A percentile compares a stretch with the other conserved stretches of the same genome.
phyloP scores from a whole-genome alignment of 805 yeast genomes.

The Pichia cephalocereana region DNA sequence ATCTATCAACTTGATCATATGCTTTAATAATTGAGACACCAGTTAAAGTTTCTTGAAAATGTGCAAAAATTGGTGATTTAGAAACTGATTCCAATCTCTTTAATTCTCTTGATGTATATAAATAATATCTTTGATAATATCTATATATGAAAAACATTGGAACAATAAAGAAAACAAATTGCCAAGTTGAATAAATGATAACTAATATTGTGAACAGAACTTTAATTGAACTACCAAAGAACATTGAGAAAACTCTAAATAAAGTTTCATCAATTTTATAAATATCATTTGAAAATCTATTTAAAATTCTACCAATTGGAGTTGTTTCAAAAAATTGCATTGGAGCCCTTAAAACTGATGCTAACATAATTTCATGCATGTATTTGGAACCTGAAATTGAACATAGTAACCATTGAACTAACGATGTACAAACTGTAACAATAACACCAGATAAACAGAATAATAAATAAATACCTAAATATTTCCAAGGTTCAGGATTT shows the following conservation, averaged over 20 bases:
- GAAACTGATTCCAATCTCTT: conserved; percentile 77
- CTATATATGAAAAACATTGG: conserved; percentile 63
- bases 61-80: conserved; percentile 73
- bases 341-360: conserved; percentile 71
- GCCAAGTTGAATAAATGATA: conserved; percentile 83
- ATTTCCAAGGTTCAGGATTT: conserved; percentile 66
- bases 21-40: conserved; percentile 75
- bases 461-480: conserved; percentile 64
- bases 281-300: conserved; percentile 86
- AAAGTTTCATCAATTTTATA: conserved; percentile 77
- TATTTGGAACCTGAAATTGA: conserved; percentile 73
- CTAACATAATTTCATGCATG: conserved; percentile 70
- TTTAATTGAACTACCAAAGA: conserved; percentile 49
- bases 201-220: conserved; percentile 72
- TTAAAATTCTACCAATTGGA: conserved; percentile 85
- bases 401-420: conserved; percentile 70
- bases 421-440: conserved; percentile 53
- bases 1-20: conserved; percentile 56
- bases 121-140: conserved; percentile 67
- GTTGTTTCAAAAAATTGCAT: conserved; percentile 95
- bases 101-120: conserved; percentile 71
- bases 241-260: conserved; percentile 63
- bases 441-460: conserved; percentile 64
- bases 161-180: conserved; percentile 57
- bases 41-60: conserved; percentile 71